Percentiles rank a stretch among this genome's conserved stretches.
These are phyloP conservation scores for Monilinia fructigena DNA, from an alignment of 2,329 filamentous ascomycete species.

Conservation along the genomic window DNA sequence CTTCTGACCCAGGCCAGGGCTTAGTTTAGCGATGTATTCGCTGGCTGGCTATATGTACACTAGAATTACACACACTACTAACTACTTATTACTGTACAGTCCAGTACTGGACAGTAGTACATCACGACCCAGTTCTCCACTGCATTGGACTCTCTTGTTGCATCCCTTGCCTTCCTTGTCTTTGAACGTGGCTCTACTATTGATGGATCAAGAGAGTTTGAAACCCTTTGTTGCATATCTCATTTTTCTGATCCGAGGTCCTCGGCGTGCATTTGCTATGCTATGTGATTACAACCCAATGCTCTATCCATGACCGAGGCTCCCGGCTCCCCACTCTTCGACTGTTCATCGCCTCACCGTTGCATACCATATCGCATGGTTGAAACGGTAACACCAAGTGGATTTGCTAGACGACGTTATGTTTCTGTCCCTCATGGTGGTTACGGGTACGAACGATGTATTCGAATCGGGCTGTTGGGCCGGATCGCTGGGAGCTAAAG, in stretches of 20 bases:
- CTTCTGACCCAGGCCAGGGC: not conserved
- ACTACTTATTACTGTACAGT: no score
- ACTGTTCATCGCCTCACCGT: not conserved
- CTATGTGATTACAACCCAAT: slow-evolving; percentile 4
- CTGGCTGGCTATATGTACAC: not conserved
- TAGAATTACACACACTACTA: no score
- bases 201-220: not conserved
- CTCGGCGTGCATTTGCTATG: slow-evolving; percentile 2
- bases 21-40: not conserved
- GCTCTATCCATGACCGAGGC: slow-evolving; percentile 1
- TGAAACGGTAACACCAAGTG: not conserved
- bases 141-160: not conserved
- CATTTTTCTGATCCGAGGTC: not conserved
- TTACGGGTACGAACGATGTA: not conserved
- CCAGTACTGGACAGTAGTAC: no score
- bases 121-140: not conserved
- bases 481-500: no score
- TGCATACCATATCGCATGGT: not conserved
- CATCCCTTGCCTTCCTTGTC: slow-evolving; percentile 13
- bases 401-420: not conserved
- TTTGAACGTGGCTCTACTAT: slow-evolving; percentile 6
- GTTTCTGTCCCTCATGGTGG: not conserved
- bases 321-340: slow-evolving; percentile 15
- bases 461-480: not conserved
- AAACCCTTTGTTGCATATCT: slow-evolving; percentile 5